These are phyloP conservation scores for Zygotorulaspora chibaensis DNA, from an alignment of 805 yeast genomes.

Conservation along the genomic window DNA sequence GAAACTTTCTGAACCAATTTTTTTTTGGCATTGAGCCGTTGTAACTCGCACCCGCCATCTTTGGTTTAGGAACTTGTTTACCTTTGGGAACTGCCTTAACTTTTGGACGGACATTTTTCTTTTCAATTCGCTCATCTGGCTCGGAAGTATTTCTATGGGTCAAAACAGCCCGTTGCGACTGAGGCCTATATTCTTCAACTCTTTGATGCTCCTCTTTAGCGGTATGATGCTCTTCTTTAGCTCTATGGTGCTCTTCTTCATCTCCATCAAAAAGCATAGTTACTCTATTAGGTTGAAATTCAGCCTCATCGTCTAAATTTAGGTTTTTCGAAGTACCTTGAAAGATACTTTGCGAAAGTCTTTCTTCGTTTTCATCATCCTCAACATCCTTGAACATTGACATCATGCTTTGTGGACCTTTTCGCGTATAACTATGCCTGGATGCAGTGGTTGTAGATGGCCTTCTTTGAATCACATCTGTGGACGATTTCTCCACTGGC, in stretches of 20 bases:
- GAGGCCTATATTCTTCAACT: not conserved
- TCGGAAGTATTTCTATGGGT: not conserved
- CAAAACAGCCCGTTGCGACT: not conserved
- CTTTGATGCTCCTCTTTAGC: conserved; percentile 1
- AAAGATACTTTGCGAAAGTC: not conserved
- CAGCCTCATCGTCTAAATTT: conserved; percentile 7
- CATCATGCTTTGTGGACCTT: conserved; percentile 22
- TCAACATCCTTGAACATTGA: conserved; percentile 35
- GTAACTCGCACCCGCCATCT: not conserved
- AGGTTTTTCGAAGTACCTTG: conserved; percentile 1
- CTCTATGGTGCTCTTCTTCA: conserved; percentile 1
- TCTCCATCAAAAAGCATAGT: conserved; percentile 29
- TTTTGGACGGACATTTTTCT: not conserved
- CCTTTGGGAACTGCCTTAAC: not conserved
- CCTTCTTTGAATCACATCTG: conserved; percentile 21
- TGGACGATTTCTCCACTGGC: conserved; percentile 25
- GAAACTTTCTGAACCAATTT: conserved; percentile 28
- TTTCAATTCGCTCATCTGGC: not conserved
- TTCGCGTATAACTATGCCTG: conserved; percentile 7
- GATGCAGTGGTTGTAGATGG: conserved; percentile 19
- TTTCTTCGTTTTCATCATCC: conserved; percentile 15
- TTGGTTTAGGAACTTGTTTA: conserved; percentile 4
- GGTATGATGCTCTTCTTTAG: not conserved
- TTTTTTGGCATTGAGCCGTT: conserved; percentile 4
- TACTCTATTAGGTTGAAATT: conserved; percentile 22